Evolutionary conservation across 2,329 filamentous ascomycete genomes (phyloP).

Genomic region (Helotiales sp.): DNA sequence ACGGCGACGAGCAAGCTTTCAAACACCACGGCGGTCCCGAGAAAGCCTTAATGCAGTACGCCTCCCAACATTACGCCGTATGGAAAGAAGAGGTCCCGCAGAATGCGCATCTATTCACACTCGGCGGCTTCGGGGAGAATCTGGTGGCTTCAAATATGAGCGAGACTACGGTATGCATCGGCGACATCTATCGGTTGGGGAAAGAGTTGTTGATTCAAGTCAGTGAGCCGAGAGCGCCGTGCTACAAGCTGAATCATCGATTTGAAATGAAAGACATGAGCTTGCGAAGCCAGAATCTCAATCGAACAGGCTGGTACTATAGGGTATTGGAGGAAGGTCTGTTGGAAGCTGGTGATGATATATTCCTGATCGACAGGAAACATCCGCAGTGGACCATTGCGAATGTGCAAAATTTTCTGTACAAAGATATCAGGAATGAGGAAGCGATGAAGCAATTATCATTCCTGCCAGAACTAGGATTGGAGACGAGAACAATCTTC

Average conservation of each 20-base stretch:
- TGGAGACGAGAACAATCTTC: conserved; percentile 20
- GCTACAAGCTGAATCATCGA: conserved; percentile 70
- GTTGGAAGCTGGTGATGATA: conserved; percentile 59
- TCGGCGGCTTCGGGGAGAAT: conserved; percentile 68
- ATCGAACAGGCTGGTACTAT: conserved; percentile 69
- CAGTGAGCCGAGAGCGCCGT: conserved; percentile 64
- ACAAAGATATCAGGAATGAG: conserved; percentile 51
- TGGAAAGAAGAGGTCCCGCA: conserved; percentile 60
- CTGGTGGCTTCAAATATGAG: conserved; percentile 60
- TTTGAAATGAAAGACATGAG: conserved; percentile 68
- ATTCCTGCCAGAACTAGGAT: conserved; percentile 18
- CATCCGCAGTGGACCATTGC: conserved; percentile 66
- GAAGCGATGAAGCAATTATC: conserved; percentile 25
- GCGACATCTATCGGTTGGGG: conserved; percentile 59
- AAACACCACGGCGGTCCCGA: conserved; percentile 59
- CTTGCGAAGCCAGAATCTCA: conserved; percentile 56
- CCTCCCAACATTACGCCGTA: conserved; percentile 59
- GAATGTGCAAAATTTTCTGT: conserved; percentile 64
- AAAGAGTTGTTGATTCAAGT: conserved; percentile 55
- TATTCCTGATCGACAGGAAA: conserved; percentile 57
- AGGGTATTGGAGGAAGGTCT: conserved; percentile 59
- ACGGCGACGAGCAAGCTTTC: conserved; percentile 21
- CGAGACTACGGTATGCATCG: conserved; percentile 67
- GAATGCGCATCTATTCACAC: conserved; percentile 55
- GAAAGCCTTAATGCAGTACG: conserved; percentile 51